Base-by-base conservation (phyloP, 2,329 filamentous ascomycete species). In the Xylariaceae sp. region DNA sequence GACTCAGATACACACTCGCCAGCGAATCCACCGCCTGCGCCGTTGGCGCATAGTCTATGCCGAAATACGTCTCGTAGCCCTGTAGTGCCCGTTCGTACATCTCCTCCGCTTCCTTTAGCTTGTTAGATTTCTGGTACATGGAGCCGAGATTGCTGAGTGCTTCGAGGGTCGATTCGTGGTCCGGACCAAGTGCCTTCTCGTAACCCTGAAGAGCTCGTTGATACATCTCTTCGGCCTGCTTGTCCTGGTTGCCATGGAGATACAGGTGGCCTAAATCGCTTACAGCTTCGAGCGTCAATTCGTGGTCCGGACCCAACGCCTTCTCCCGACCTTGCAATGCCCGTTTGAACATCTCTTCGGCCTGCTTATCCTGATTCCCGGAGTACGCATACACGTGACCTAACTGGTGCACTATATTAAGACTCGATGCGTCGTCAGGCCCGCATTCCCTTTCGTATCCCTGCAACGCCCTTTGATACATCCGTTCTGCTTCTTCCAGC, bases 11-110 rank as follows among this genome's bases (percentile, higher is more conserved):
- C 10, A 53, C 4, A 9, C 2, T 10, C 1, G 23, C 41, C 35
- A 58, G 41, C 10, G 11, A 34, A 13, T 17, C 1, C 2, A 59
- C 37, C 17, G 51, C 17, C 4, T 15, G 1, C 30, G 52, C 51
- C 2, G 51, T 57, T 15, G 15, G 44, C 15, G 4, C 9, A 13
- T 59, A 17, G 37, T 52, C 17, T 11, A 15, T 34, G 23, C 60
- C 53, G 2, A 41, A 4, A 2, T 35, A 13, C 23, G 54, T 56
- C 7, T 59, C 51, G 11, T 17, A 39, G 47, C 71, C 65, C 65
- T 67, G 54, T 5, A 74, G 63, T 48, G 69, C 69, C 53, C 68
- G 70, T 9, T 62, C 7, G 35, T 66, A 72, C 67, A 73, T 73
- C 3, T 61, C 55, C 61, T 72, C 65, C 2, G 69, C 64, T 7